Base-by-base conservation (phyloP, 164 flowering plant genomes). In the Stephania japonica region DNA sequence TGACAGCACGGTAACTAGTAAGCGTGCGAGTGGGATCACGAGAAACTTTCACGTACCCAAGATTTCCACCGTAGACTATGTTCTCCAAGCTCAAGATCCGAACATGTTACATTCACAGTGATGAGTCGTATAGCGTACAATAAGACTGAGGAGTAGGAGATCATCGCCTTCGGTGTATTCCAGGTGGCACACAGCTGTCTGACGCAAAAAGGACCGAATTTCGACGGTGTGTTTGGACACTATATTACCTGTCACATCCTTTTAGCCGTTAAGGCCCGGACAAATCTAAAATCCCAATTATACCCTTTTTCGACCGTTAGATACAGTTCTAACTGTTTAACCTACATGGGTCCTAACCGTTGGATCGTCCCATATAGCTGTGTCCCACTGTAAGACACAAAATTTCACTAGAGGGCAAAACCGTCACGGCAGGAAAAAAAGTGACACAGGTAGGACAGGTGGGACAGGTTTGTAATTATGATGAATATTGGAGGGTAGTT, bases 181-280 rank as follows among this genome's bases (percentile, higher is more conserved):
- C 82, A 82, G 84, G 73, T 82, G 82, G 78, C 84, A 68, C 26
- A 75, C 78, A 79, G 84, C 80, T 79, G 80, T 82, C 27, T 62
- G 68, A 76, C 65, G 59, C 59, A 50, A 71, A 38, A 41, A 13
- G 19, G 32, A 4, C 26, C 16, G 42, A 73, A 63, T 75, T 73
- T 53, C 76, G 10, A 1, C 7, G 7, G 64, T n/a, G 8, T 13
- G 16, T 32, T 72, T 59, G 26, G 21, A 27, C 23, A 44, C 24
- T 0, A 47, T 44, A 69, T 47, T 69, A 47, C 61, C 65, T 65
- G 59, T 65, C n/a, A 8, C 32, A 49, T 42, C 21, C 38, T 42
- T 43, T 24, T 12, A 42, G 38, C 66, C 19, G 26, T 47, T 68
- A 6, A 41, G 7, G n/a, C 26, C 11, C 53, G 16, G 13, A 47